phyloP scores from a whole-genome alignment of 768 basidiomycete genomes.

The Lactifluus hygrophoroides region DNA sequence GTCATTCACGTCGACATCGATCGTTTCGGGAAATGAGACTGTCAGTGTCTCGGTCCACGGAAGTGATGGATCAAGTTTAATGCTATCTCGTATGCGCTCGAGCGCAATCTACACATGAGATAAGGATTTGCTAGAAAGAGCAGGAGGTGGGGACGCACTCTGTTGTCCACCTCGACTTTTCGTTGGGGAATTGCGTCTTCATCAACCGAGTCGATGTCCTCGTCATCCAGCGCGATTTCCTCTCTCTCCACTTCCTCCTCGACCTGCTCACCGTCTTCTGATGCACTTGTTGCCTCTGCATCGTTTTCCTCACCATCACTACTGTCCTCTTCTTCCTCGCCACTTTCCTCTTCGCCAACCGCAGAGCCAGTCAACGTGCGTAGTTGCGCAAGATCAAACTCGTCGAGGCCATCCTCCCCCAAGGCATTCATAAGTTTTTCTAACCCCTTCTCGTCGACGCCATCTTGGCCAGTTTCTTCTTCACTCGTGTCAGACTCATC shows the following conservation, averaged over 20 bases:
- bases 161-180: conserved; percentile 79
- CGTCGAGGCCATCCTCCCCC: conserved; percentile 59
- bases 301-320: conserved; percentile 34
- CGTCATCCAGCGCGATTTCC: conserved; percentile 58
- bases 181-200: conserved; percentile 75
- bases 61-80: conserved; percentile 62
- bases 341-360: conserved; percentile 12
- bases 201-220: conserved; percentile 53
- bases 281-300: conserved; percentile 22
- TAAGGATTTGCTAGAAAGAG: not conserved
- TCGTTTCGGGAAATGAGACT: conserved; percentile 61
- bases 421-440: conserved; percentile 45
- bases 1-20: conserved; percentile 72
- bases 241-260: conserved; percentile 29
- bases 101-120: conserved; percentile 50
- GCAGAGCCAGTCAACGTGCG: conserved; percentile 32
- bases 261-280: conserved; percentile 26
- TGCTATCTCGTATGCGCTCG: conserved; percentile 69
- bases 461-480: conserved; percentile 24
- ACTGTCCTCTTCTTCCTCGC: conserved; percentile 27
- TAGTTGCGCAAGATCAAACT: conserved; percentile 52
- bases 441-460: conserved; percentile 52
- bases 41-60: conserved; percentile 82
- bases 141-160: conserved; percentile 35
- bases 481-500: not conserved